Evolutionary conservation across 139 green algal genomes (phyloP).

Genomic region (Chlamydomonas sp.): DNA sequence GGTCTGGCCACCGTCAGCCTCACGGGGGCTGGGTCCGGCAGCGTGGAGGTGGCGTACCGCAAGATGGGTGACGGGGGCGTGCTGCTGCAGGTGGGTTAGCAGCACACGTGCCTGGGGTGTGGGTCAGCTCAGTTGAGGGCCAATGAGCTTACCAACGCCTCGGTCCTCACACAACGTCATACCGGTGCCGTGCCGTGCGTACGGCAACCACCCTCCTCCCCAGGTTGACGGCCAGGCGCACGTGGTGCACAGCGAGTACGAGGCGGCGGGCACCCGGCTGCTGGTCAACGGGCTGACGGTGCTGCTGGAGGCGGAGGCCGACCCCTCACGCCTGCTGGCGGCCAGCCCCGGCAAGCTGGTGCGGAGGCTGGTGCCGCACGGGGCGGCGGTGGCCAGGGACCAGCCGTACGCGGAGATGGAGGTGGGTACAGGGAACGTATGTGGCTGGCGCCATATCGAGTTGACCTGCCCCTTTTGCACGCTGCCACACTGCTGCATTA

Average conservation of each 20-base stretch:
- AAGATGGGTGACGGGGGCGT: conserved; percentile 93
- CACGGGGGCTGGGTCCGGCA: conserved; percentile 41
- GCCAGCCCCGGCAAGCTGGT: conserved; percentile 47
- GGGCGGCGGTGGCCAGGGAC: conserved; percentile 70
- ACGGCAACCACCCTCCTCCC: neutral
- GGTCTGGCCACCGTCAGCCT: conserved; percentile 45
- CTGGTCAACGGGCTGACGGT: conserved; percentile 90
- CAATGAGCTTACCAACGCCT: neutral
- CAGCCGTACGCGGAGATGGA: conserved; percentile 68
- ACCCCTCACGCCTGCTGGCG: conserved; percentile 72
- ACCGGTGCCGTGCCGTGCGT: neutral
- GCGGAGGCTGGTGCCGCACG: conserved; percentile 74
- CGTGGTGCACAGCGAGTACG: conserved; percentile 93
- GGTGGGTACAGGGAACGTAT: conserved; percentile 6
- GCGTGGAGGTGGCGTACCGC: conserved; percentile 85
- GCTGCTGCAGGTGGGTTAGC: conserved; percentile 79
- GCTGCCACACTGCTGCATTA: no score
- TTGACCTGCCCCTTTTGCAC: no score
- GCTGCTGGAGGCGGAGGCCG: conserved; percentile 83
- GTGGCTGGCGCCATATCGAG: neutral
- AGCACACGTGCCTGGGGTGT: neutral
- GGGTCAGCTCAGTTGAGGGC: neutral
- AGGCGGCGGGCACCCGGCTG: conserved; percentile 90
- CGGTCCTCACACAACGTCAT: neutral
- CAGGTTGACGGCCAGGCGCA: conserved; percentile 92